Percentiles rank a stretch among this genome's conserved stretches.
Conservation (phyloP, 164 flowering plant genomes). For the Brasenia schreberi region DNA sequence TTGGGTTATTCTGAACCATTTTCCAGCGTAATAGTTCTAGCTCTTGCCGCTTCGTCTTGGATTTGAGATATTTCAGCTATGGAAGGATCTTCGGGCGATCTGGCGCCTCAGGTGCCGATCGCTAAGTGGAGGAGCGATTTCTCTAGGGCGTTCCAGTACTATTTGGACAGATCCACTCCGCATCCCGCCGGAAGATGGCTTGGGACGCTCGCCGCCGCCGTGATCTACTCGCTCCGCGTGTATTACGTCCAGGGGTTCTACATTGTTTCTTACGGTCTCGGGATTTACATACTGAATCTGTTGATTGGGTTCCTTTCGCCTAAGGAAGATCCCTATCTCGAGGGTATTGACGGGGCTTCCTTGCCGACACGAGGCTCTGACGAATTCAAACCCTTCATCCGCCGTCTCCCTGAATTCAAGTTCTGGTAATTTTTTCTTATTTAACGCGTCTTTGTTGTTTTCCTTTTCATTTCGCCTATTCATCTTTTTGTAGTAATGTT, state of each 20-base stretch:
- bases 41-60: too few relatives aligned
- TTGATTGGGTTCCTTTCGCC: slow-evolving; percentile 45
- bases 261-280: slow-evolving; percentile 33
- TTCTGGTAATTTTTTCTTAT: slow-evolving; percentile 26
- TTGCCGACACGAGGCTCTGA: slow-evolving; percentile 45
- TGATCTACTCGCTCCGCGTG: slow-evolving; percentile 21
- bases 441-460: background rate
- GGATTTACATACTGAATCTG: slow-evolving; percentile 37
- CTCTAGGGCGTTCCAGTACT: slow-evolving; percentile 40
- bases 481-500: background rate
- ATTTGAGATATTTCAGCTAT: slow-evolving; percentile 9
- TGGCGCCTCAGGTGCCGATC: slow-evolving; percentile 37
- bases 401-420: slow-evolving; percentile 47
- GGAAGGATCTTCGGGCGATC: slow-evolving; percentile 52
- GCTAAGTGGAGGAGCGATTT: slow-evolving; percentile 37
- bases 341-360: slow-evolving; percentile 25
- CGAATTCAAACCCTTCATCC: slow-evolving; percentile 49
- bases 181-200: slow-evolving; percentile 33
- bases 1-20: too few relatives aligned
- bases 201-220: slow-evolving; percentile 21
- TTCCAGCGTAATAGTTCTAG: too few relatives aligned
- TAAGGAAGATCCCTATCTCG: slow-evolving; percentile 39
- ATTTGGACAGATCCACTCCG: slow-evolving; percentile 34
- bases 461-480: background rate
- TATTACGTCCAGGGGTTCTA: slow-evolving; percentile 38